Evolutionary conservation across 495 filamentous ascomycete species (phyloP), one percentile per base, ranked within the genome.

Genomic region (Penicillium manginii): DNA sequence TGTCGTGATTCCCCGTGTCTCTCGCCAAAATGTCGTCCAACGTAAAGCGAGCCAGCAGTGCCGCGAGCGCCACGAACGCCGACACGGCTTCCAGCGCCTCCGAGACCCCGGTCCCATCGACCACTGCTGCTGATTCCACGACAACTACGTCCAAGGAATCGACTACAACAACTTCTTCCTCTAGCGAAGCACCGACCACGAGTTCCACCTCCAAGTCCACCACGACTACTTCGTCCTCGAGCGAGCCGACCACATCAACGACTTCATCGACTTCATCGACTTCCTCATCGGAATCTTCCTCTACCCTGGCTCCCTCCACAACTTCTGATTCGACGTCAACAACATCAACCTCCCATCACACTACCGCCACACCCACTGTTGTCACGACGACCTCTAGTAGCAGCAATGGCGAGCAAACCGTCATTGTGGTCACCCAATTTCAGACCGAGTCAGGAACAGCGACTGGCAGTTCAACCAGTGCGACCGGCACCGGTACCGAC

Each of bases 401-500:
- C 37, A 59, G 33, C 26, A 35, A 18, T 15, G 31, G 48, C 48
- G 4, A 32, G 48, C 18, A 26, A 12, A 50, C 48, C 29, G 31
- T 32, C 21, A 11, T 47, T 26, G 45, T 47, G 19, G 14, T 47
- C 10, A 47, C 45, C 19, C 45, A 47, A 26, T 26, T 21, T 19
- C 19, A 47, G 26, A 47, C 45, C 19, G 45, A 22, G 2, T 47
- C 45, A 9, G 45, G 3, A 7, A 26, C 45, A 9, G 3, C 19
- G 4, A 23, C 45, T 43, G 73, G 50, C 55, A 57, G 75, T 5
- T 69, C 66, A 35, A 50, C 66, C 15, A 69, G 65, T 31, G 57
- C 74, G 18, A 76, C 68, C 47, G 64, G 50, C n/a, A 60, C 71
- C 11, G 56, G 65, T 65, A 31, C 55, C 70, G 39, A 57, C 21